These are phyloP conservation scores for Drechslera avenae DNA, from an alignment of 2,329 filamentous ascomycete genomes.

Conservation along the genomic window DNA sequence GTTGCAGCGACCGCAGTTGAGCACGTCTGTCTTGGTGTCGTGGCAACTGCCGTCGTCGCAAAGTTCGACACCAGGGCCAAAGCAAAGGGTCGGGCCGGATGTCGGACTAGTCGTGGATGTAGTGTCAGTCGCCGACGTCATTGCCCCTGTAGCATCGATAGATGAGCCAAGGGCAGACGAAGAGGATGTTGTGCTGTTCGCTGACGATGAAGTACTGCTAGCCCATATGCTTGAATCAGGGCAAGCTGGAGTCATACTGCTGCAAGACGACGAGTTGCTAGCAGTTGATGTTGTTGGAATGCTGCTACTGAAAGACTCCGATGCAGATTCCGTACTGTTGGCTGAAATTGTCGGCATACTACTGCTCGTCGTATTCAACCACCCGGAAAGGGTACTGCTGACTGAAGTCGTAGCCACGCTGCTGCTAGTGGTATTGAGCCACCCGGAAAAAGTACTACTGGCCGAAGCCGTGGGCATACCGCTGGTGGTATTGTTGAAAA, in stretches of 20 bases:
- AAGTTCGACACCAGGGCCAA: conserved; percentile 15
- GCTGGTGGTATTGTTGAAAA: neutral
- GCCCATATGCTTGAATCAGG: conserved; percentile 1
- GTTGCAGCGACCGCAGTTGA: conserved; percentile 38
- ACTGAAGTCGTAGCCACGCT: neutral
- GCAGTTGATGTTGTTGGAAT: neutral
- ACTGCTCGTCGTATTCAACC: conserved; percentile 1
- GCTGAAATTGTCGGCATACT: neutral
- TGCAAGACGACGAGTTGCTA: neutral
- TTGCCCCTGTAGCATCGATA: neutral
- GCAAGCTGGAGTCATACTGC: neutral
- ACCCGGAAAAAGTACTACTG: neutral
- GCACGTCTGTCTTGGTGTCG: conserved; percentile 24
- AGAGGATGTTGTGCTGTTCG: conserved; percentile 1
- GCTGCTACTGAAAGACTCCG: conserved; percentile 2
- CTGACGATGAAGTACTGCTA: conserved; percentile 1
- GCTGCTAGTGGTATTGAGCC: neutral
- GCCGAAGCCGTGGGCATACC: neutral
- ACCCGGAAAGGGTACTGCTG: neutral
- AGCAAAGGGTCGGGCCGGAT: conserved; percentile 17
- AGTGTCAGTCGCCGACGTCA: conserved; percentile 4
- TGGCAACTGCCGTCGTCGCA: conserved; percentile 34
- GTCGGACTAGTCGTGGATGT: conserved; percentile 8
- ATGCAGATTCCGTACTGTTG: neutral
- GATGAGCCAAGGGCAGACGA: neutral